phyloP scores from a whole-genome alignment of 495 filamentous ascomycete species.

The Cairneyella variabilis region DNA sequence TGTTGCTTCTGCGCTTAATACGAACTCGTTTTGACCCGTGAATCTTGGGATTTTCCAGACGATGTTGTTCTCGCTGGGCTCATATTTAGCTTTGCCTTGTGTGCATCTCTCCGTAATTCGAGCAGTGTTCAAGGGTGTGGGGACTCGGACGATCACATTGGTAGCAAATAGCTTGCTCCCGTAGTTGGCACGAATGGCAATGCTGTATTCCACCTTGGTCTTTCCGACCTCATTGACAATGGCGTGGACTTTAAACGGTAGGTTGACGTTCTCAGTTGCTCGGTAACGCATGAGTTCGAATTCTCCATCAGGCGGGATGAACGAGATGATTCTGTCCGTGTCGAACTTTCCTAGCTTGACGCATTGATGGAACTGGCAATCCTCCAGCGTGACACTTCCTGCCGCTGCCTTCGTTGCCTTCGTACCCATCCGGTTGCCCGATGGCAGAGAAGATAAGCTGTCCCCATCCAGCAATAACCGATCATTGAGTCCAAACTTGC shows the following conservation, averaged over 20 bases:
- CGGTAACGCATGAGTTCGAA: constrained; percentile 99
- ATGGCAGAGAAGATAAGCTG: constrained; percentile 56
- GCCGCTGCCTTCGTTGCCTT: constrained; percentile 95
- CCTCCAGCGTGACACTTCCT: constrained; percentile 92
- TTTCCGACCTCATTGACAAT: constrained; percentile 97
- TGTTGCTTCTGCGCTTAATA: constrained; percentile 88
- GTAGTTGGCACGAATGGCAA: constrained; percentile 96
- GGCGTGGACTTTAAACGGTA: constrained; percentile 98
- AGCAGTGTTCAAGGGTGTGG: constrained; percentile 95
- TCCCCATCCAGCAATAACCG: constrained; percentile 86
- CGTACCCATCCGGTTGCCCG: constrained; percentile 65
- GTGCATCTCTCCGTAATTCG: constrained; percentile 88
- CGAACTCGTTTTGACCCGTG: constrained; percentile 91
- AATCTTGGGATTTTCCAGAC: constrained; percentile 99
- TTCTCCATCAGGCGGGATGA: constrained; percentile 95
- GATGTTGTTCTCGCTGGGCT: constrained; percentile 95
- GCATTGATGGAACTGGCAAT: constrained; percentile 99
- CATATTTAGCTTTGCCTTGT: constrained; percentile 97
- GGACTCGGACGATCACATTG: constrained; percentile 93
- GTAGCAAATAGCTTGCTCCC: constrained; percentile 95
- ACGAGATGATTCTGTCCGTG: constrained; percentile 94
- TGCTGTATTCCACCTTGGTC: constrained; percentile 97
- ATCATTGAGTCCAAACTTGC: constrained; percentile 99
- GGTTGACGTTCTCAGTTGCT: constrained; percentile 98
- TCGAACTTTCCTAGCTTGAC: constrained; percentile 98